Percentiles rank a stretch among this genome's conserved stretches.
phyloP scores from a whole-genome alignment of 1,139 yeast species.

The Debaryomycetaceae sp. region DNA sequence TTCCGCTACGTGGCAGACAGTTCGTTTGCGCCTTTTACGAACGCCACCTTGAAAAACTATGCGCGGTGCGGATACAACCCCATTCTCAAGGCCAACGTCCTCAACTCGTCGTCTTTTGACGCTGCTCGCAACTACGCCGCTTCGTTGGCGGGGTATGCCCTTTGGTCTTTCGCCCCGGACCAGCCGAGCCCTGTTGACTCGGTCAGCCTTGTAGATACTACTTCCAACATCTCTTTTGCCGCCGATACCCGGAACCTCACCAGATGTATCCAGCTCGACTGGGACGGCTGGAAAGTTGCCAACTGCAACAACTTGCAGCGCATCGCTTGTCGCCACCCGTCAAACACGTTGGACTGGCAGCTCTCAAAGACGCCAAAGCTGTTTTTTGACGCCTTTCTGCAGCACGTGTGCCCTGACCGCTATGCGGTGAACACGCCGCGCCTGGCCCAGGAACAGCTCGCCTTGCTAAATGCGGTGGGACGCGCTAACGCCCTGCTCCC shows the following conservation, averaged over 20 bases:
- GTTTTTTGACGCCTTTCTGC: slow-evolving; percentile 42
- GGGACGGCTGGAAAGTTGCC: slow-evolving; percentile 44
- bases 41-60: slow-evolving; percentile 18
- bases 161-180: slow-evolving; percentile 66
- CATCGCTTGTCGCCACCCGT: slow-evolving; percentile 44
- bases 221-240: not conserved
- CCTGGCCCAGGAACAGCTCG: slow-evolving; percentile 27
- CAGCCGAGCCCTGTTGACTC: slow-evolving; percentile 29
- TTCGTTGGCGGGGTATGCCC: slow-evolving; percentile 13
- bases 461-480: slow-evolving; percentile 16
- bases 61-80: slow-evolving; percentile 53
- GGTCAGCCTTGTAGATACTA: slow-evolving; percentile 1
- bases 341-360: slow-evolving; percentile 37
- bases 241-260: slow-evolving; percentile 24
- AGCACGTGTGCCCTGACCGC: slow-evolving; percentile 37
- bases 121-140: slow-evolving; percentile 1
- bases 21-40: slow-evolving; percentile 18
- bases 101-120: not conserved
- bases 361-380: slow-evolving; percentile 18
- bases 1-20: slow-evolving; percentile 33
- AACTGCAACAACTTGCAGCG: slow-evolving; percentile 50
- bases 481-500: slow-evolving; percentile 14
- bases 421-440: slow-evolving; percentile 48
- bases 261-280: slow-evolving; percentile 49
- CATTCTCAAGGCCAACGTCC: slow-evolving; percentile 29